Conservation (phyloP, 768 basidiomycete species). For the Strobilomyces confusus region DNA sequence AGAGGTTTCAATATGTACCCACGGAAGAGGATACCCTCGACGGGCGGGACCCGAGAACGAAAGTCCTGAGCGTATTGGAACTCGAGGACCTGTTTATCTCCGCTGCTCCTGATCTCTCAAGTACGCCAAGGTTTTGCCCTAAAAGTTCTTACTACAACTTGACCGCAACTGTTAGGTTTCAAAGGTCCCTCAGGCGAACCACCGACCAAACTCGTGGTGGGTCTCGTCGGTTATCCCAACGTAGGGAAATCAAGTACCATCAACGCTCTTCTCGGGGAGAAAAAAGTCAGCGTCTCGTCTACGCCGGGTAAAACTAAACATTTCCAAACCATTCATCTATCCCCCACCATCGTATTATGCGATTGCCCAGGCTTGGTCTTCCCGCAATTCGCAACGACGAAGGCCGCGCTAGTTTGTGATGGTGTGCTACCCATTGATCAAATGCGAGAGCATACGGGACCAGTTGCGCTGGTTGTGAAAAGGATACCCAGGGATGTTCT, state of each 20-base stretch:
- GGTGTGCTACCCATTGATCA: slow-evolving; percentile 98
- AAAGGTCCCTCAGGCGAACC: too few species aligned
- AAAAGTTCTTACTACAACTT: too few species aligned
- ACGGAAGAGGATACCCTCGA: slow-evolving; percentile 53
- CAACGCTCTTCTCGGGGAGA: slow-evolving; percentile 92
- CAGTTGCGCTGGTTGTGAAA: slow-evolving; percentile 69
- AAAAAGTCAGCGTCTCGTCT: slow-evolving; percentile 96
- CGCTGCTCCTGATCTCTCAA: slow-evolving; percentile 68
- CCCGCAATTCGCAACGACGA: slow-evolving; percentile 96
- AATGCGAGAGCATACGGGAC: slow-evolving; percentile 89
- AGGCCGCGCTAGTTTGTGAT: slow-evolving; percentile 93
- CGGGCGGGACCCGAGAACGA: slow-evolving; percentile 59
- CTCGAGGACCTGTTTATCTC: slow-evolving; percentile 78
- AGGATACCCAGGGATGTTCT: slow-evolving; percentile 78
- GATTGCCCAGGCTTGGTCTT: slow-evolving; percentile 99
- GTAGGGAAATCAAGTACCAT: slow-evolving; percentile 98
- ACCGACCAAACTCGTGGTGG: too few species aligned
- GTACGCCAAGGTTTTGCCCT: too few species aligned
- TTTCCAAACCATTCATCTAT: slow-evolving; percentile 97
- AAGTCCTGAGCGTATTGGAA: slow-evolving; percentile 80
- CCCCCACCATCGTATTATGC: slow-evolving; percentile 79
- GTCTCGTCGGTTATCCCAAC: too few species aligned
- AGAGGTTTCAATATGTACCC: slow-evolving; percentile 44
- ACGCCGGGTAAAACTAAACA: slow-evolving; percentile 99
- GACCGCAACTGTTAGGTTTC: too few species aligned